phyloP scores from a whole-genome alignment of 257 asterid species.

The Paraleonurus japonicus region DNA sequence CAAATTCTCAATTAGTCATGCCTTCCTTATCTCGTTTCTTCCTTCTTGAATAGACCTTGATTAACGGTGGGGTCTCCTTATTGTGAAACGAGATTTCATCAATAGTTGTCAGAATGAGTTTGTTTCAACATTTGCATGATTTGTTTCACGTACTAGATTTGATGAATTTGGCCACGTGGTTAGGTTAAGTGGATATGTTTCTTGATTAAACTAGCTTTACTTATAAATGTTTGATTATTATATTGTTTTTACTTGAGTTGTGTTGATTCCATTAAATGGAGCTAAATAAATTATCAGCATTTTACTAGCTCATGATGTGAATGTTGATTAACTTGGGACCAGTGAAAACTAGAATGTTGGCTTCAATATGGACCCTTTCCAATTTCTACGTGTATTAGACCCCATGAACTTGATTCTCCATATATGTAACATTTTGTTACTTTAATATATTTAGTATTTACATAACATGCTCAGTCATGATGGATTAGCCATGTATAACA shows the following conservation, averaged over 20 bases:
- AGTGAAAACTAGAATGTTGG: conserved; percentile 2
- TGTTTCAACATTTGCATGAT: not conserved
- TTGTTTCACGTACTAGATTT: not conserved
- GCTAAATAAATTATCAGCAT: not conserved
- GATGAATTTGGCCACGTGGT: not conserved
- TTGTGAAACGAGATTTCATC: too few relatives aligned
- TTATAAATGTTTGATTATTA: not conserved
- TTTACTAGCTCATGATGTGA: not conserved
- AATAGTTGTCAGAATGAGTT: not conserved
- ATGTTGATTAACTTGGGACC: not conserved
- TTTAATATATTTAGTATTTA: not conserved
- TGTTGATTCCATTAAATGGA: not conserved
- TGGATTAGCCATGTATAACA: not conserved
- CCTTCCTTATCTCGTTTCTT: too few relatives aligned
- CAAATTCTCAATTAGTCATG: too few relatives aligned
- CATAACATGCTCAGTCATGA: not conserved
- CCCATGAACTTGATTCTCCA: conserved; percentile 1
- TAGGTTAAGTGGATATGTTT: conserved; percentile 7
- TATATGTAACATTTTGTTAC: not conserved
- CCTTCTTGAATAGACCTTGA: too few relatives aligned
- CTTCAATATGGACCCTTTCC: not conserved
- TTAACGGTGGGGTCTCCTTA: too few relatives aligned
- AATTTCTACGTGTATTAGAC: not conserved
- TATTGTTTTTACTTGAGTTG: conserved; percentile 1
- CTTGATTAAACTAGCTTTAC: not conserved